Conservation (phyloP, 805 yeast species). For the Pichia nanzhaoensis region DNA sequence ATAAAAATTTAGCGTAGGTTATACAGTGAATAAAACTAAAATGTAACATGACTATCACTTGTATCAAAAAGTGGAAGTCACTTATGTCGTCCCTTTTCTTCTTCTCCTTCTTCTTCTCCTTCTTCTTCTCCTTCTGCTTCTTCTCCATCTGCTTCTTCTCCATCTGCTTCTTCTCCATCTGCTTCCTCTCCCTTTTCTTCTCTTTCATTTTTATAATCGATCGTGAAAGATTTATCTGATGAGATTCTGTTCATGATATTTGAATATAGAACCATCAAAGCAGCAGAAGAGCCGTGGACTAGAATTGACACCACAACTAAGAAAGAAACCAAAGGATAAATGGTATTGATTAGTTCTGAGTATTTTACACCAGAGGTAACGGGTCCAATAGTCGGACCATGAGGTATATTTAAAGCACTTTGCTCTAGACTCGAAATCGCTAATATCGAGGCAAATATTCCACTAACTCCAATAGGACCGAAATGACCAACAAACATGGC, state of each 20-base stretch:
- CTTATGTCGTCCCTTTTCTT: too few relatives aligned
- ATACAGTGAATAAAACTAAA: too few relatives aligned
- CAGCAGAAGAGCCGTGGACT: conserved; percentile 53
- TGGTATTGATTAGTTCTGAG: conserved; percentile 24
- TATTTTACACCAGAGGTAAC: conserved; percentile 20
- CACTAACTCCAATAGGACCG: conserved; percentile 58
- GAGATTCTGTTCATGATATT: neutral
- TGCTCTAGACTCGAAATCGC: conserved; percentile 23
- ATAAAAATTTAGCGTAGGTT: neutral
- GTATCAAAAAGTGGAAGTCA: too few relatives aligned
- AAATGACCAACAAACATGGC: conserved; percentile 66
- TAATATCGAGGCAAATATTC: conserved; percentile 27
- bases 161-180: too few relatives aligned
- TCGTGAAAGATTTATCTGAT: too few relatives aligned
- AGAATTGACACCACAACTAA: conserved; percentile 44
- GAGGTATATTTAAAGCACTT: conserved; percentile 27
- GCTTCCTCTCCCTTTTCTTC: too few relatives aligned
- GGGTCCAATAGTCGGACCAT: conserved; percentile 22
- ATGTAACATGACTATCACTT: too few relatives aligned
- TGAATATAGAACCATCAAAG: conserved; percentile 52
- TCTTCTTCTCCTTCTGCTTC: neutral
- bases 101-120: neutral
- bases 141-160: neutral
- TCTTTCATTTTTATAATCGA: too few relatives aligned
- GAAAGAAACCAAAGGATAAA: conserved; percentile 48